phyloP scores from a whole-genome alignment of 2,329 filamentous ascomycete species.

The Arthrobotrys sinensis region DNA sequence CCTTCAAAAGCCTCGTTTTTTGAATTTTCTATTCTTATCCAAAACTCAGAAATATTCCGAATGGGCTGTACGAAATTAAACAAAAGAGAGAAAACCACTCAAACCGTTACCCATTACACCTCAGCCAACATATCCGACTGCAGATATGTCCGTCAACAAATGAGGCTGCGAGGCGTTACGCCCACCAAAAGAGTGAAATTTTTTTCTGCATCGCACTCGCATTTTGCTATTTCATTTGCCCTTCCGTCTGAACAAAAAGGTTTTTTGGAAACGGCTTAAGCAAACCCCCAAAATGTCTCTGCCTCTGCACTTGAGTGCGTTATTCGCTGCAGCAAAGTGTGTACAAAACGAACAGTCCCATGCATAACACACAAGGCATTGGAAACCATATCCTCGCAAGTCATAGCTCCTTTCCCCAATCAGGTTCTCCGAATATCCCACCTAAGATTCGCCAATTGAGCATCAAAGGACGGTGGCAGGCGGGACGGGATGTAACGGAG shows the following conservation, averaged over 20 bases:
- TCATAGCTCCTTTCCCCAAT: background rate
- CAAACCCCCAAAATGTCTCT: background rate
- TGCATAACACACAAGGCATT: constrained; percentile 18
- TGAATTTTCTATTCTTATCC: constrained; percentile 38
- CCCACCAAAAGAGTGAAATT: background rate
- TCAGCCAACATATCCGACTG: constrained; percentile 29
- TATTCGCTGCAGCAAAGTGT: constrained; percentile 16
- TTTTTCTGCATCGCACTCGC: constrained; percentile 44
- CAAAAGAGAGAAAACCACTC: constrained; percentile 40
- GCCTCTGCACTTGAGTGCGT: background rate
- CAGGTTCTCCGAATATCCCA: background rate
- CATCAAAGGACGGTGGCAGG: constrained; percentile 34
- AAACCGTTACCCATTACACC: constrained; percentile 1
- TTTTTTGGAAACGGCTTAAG: background rate
- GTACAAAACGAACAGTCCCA: constrained; percentile 17
- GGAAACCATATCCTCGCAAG: background rate
- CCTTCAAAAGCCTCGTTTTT: background rate
- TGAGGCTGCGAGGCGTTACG: constrained; percentile 31
- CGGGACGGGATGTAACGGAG: constrained; percentile 41
- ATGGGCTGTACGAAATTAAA: constrained; percentile 21
- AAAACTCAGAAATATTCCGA: constrained; percentile 40
- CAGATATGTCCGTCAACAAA: constrained; percentile 19
- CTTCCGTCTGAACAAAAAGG: constrained; percentile 26
- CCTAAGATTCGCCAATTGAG: constrained; percentile 31
- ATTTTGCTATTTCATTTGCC: constrained; percentile 25